These are phyloP conservation scores for Stenogyne calaminthoides DNA, from an alignment of 305 asterid species.

Conservation along the genomic window DNA sequence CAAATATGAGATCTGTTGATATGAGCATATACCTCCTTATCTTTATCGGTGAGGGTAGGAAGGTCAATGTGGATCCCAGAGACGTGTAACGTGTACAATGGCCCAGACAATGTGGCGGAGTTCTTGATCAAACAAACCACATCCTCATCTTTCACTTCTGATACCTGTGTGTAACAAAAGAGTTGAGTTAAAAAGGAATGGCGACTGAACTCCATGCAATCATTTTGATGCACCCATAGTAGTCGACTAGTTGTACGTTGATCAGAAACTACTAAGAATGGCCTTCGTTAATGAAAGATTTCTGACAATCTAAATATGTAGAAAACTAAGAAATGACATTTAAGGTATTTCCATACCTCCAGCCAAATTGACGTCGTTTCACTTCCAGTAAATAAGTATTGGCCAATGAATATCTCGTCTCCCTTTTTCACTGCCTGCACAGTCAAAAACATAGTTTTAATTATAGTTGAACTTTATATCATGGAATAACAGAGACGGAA, in stretches of 20 bases:
- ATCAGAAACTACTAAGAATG: slow-evolving; percentile 25
- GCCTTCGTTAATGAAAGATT: background rate
- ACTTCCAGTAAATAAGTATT: slow-evolving; percentile 84
- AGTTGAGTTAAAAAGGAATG: slow-evolving; percentile 6
- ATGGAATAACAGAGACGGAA: background rate
- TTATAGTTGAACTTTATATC: background rate
- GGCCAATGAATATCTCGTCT: slow-evolving; percentile 87
- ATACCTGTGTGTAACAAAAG: slow-evolving; percentile 48
- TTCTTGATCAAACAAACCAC: slow-evolving; percentile 79
- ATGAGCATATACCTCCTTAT: slow-evolving; percentile 62
- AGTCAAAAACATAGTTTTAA: slow-evolving; percentile 12
- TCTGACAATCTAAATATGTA: background rate
- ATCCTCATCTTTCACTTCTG: slow-evolving; percentile 75
- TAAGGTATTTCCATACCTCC: slow-evolving; percentile 53
- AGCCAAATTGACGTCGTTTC: slow-evolving; percentile 91
- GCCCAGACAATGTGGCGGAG: slow-evolving; percentile 78
- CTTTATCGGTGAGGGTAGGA: slow-evolving; percentile 87
- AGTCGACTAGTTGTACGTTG: background rate
- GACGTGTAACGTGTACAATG: slow-evolving; percentile 79
- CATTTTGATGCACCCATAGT: background rate
- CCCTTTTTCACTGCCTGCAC: slow-evolving; percentile 77
- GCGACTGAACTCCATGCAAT: background rate
- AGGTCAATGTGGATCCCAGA: slow-evolving; percentile 71
- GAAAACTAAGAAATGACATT: background rate
- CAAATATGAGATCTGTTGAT: background rate